These are phyloP conservation scores for Pseudonectria foliicola DNA, from an alignment of 2,329 filamentous ascomycete genomes.

Conservation along the genomic window DNA sequence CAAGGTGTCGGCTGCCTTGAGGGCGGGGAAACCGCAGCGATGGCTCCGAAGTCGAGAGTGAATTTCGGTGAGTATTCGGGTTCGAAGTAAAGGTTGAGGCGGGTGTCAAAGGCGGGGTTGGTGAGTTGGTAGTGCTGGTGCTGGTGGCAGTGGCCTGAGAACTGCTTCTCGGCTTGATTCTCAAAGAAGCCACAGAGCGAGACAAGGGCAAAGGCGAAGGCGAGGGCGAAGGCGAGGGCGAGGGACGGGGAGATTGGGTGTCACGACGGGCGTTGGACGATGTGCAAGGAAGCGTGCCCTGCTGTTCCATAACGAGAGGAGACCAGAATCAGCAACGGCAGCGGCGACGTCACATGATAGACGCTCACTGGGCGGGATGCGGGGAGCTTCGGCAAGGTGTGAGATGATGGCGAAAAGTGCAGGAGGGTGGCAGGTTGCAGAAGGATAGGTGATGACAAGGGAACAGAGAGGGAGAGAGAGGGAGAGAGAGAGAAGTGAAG, in stretches of 20 bases:
- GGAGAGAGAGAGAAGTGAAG: not conserved
- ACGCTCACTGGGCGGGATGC: conserved; percentile 8
- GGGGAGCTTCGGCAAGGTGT: no score
- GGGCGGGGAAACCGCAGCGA: conserved; percentile 51
- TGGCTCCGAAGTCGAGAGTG: conserved; percentile 37
- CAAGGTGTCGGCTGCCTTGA: conserved; percentile 47
- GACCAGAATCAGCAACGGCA: conserved; percentile 22
- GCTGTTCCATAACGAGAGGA: conserved; percentile 47
- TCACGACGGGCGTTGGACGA: conserved; percentile 22
- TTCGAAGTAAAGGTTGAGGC: conserved; percentile 7
- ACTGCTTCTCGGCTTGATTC: no score
- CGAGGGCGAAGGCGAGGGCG: conserved; percentile 15
- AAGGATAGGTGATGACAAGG: not conserved
- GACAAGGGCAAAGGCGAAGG: conserved; percentile 10
- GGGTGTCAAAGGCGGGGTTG: conserved; percentile 9
- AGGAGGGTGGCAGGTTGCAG: no score
- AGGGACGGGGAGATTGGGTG: conserved; percentile 20
- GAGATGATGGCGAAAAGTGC: conserved; percentile 10
- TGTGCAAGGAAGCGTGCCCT: conserved; percentile 25
- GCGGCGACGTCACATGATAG: conserved; percentile 19
- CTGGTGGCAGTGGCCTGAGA: not conserved
- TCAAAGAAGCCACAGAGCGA: no score
- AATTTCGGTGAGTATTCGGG: conserved; percentile 6
- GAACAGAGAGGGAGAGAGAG: not conserved
- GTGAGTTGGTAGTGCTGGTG: conserved; percentile 8